Evolutionary conservation across 139 green algal species (phyloP).

Genomic region (Chlamydomonas schloesseri): DNA sequence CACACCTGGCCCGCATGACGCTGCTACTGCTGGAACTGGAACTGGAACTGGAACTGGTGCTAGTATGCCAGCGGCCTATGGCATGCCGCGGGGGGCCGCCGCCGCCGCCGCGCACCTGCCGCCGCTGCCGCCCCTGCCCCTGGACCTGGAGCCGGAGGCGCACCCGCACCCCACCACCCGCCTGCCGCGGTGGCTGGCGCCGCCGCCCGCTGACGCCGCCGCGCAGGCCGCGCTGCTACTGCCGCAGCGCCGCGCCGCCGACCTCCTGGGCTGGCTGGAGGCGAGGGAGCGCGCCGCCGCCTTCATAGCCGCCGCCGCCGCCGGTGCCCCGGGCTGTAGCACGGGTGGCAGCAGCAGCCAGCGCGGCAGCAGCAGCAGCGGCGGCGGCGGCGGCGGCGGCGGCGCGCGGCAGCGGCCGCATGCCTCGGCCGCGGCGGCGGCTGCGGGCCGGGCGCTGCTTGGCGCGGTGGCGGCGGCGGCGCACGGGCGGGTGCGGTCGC

Average conservation of each 20-base stretch:
- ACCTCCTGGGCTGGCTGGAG: conserved; percentile 30
- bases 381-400: not conserved
- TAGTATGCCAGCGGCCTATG: no score
- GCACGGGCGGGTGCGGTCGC: not conserved
- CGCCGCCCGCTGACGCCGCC: not conserved
- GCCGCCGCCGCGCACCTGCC: not conserved
- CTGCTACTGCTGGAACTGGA: no score
- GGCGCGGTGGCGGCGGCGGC: not conserved
- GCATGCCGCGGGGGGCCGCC: no score
- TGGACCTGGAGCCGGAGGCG: conserved; percentile 12
- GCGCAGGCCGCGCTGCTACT: not conserved
- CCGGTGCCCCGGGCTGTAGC: not conserved
- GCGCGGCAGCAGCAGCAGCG: not conserved
- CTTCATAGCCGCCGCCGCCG: not conserved
- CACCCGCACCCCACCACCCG: conserved; percentile 28
- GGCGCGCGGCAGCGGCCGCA: not conserved
- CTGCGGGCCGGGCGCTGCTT: conserved; percentile 6
- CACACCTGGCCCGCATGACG: no score
- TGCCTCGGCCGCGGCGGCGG: no score
- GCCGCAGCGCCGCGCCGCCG: not conserved
- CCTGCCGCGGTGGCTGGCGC: not conserved
- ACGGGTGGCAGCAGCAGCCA: not conserved
- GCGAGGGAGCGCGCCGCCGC: conserved; percentile 5
- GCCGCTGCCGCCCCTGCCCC: conserved; percentile 30
- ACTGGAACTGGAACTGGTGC: no score